These are phyloP conservation scores for Gyromitra esculenta DNA, from an alignment of 2,329 filamentous ascomycete genomes.

Conservation along the genomic window DNA sequence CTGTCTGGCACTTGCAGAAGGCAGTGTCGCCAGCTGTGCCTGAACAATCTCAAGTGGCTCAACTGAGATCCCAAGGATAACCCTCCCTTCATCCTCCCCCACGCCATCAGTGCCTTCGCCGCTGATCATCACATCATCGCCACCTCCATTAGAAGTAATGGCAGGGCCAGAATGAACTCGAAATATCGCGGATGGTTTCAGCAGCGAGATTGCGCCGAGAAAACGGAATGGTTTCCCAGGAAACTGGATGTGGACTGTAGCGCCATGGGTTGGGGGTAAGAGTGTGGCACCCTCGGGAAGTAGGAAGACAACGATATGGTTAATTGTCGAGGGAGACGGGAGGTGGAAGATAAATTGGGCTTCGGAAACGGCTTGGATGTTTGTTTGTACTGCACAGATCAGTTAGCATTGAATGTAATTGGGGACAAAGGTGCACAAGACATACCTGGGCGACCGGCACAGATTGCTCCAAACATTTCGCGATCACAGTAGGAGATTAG, in stretches of 20 bases:
- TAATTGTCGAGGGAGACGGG: constrained; percentile 71
- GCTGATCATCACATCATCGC: constrained; percentile 64
- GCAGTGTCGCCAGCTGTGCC: constrained; percentile 72
- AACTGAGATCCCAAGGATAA: constrained; percentile 83
- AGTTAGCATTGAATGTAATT: constrained; percentile 64
- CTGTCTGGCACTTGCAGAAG: constrained; percentile 56
- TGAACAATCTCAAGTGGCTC: constrained; percentile 76
- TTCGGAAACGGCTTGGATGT: constrained; percentile 65
- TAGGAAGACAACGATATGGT: constrained; percentile 87
- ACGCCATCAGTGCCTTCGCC: constrained; percentile 59
- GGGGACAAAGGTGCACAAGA: constrained; percentile 27
- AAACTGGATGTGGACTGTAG: constrained; percentile 88
- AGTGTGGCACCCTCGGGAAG: constrained; percentile 73
- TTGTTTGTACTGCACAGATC: constrained; percentile 69
- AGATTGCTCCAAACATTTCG: constrained; percentile 58
- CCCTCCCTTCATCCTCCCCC: constrained; percentile 64
- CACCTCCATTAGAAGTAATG: constrained; percentile 61
- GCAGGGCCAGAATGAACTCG: constrained; percentile 30
- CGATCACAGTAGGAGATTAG: background rate
- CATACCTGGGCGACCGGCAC: constrained; percentile 58
- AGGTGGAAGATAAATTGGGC: constrained; percentile 71
- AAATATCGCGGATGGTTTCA: constrained; percentile 93
- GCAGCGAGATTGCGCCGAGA: constrained; percentile 85
- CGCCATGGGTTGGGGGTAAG: constrained; percentile 79
- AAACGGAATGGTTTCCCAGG: constrained; percentile 76